These are phyloP conservation scores for Eucalyptus globulus DNA, from an alignment of 345 rosid species.

Conservation along the genomic window DNA sequence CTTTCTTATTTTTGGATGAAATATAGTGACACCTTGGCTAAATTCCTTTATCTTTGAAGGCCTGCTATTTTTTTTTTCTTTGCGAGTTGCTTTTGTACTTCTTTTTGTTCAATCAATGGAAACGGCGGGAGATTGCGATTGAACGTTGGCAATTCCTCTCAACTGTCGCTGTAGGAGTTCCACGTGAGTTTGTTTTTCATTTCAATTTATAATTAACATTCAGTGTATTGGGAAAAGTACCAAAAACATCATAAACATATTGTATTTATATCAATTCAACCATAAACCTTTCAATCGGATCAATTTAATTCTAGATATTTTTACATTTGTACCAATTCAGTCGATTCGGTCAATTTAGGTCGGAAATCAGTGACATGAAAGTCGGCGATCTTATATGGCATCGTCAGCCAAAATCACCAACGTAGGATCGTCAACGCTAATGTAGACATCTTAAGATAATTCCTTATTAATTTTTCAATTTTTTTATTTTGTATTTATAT, in stretches of 20 bases:
- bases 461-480: too few species aligned
- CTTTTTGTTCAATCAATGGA: neutral
- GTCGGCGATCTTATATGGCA: too few species aligned
- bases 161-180: neutral
- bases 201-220: neutral
- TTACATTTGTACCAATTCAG: accelerated
- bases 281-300: accelerated
- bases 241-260: accelerated
- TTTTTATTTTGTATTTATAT: too few species aligned
- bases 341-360: accelerated
- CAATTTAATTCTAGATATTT: accelerated
- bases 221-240: accelerated
- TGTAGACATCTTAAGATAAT: too few species aligned
- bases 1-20: neutral
- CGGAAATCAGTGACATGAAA: accelerated
- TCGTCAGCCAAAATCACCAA: accelerated
- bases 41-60: neutral
- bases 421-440: accelerated
- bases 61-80: neutral
- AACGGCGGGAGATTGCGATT: neutral
- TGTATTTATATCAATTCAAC: accelerated
- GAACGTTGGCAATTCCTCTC: neutral
- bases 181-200: neutral
- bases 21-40: neutral
- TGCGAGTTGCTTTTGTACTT: neutral